phyloP scores from a whole-genome alignment of 495 filamentous ascomycete species.

The Hyaloscypha hepaticicola region DNA sequence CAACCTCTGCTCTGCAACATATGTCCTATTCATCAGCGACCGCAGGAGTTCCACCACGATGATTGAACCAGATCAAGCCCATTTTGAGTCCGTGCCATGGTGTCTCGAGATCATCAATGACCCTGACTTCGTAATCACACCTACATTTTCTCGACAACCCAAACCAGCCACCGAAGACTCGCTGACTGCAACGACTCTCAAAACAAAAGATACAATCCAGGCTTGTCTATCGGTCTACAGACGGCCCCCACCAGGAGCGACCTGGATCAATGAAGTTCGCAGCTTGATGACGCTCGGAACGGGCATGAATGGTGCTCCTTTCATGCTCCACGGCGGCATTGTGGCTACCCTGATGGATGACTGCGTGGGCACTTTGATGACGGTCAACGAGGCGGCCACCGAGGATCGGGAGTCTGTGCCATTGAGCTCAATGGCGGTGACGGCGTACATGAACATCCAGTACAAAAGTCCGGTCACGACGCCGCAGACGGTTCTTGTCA shows the following conservation, averaged over 20 bases:
- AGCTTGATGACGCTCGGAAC: constrained; percentile 51
- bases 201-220: constrained; percentile 48
- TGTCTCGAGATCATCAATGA: constrained; percentile 48
- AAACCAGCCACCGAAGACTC: constrained; percentile 51
- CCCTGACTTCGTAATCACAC: constrained; percentile 37
- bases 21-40: background rate
- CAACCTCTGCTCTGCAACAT: background rate
- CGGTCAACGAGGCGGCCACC: constrained; percentile 46
- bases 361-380: constrained; percentile 49
- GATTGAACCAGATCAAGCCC: constrained; percentile 37
- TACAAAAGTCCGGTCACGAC: constrained; percentile 55
- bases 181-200: constrained; percentile 56
- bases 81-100: constrained; percentile 58
- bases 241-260: constrained; percentile 28
- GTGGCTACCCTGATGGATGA: constrained; percentile 61
- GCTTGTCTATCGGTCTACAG: constrained; percentile 48
- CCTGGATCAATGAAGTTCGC: constrained; percentile 42
- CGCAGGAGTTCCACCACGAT: background rate
- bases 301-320: constrained; percentile 57
- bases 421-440: constrained; percentile 39
- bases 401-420: constrained; percentile 1
- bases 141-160: constrained; percentile 41
- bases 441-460: constrained; percentile 57
- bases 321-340: constrained; percentile 60
- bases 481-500: constrained; percentile 51